Evolutionary conservation across 768 basidiomycete genomes (phyloP).

Genomic region (Pleurotus ostreatus): DNA sequence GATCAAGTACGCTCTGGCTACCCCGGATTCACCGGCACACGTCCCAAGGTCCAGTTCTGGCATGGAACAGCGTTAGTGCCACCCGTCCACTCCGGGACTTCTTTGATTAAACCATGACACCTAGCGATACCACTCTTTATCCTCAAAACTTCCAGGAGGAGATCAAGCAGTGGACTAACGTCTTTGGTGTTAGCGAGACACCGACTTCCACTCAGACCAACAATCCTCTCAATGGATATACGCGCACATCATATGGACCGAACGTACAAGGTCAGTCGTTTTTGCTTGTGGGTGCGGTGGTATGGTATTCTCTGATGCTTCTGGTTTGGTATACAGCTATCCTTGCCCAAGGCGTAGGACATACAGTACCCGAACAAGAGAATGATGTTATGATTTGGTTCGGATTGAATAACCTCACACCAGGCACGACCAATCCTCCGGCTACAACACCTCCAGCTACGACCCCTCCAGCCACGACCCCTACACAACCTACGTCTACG

Average conservation of each 20-base stretch:
- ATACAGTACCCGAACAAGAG: constrained; percentile 49
- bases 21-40: constrained; percentile 47
- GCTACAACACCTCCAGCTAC: constrained; percentile 13
- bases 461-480: constrained; percentile 12
- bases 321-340: constrained; percentile 24
- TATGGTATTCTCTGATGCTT: background rate
- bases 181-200: constrained; percentile 42
- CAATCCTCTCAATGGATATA: constrained; percentile 42
- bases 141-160: constrained; percentile 47
- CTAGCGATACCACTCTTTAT: constrained; percentile 48
- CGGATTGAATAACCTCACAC: constrained; percentile 27
- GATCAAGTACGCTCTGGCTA: constrained; percentile 41
- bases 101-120: background rate
- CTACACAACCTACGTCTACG: constrained; percentile 15
- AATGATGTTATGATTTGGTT: constrained; percentile 45
- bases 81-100: background rate
- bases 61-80: constrained; percentile 41
- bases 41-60: constrained; percentile 51
- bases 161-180: constrained; percentile 54
- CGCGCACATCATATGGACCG: constrained; percentile 43
- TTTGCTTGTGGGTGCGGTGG: background rate
- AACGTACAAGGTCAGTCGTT: constrained; percentile 30
- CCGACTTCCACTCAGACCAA: constrained; percentile 34
- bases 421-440: constrained; percentile 12
- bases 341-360: constrained; percentile 41